These are phyloP conservation scores for Dentipellis sp. DNA, from an alignment of 768 basidiomycete species.

Conservation along the genomic window DNA sequence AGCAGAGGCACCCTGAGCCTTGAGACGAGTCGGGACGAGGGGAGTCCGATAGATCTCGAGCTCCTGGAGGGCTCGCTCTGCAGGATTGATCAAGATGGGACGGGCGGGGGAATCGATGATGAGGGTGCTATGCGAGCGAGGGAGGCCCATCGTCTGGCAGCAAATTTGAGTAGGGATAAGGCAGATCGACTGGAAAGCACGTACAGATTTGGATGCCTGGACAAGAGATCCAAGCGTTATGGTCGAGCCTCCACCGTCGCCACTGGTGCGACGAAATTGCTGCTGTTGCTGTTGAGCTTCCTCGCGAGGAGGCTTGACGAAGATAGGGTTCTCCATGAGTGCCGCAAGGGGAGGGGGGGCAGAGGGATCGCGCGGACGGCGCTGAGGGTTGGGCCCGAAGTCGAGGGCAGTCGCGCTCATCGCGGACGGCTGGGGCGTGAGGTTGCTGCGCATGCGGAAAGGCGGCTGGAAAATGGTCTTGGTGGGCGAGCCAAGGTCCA, in stretches of 20 bases:
- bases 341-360: constrained; percentile 62
- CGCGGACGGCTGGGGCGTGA: constrained; percentile 36
- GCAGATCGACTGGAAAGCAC: not conserved
- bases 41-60: constrained; percentile 76
- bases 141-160: not conserved
- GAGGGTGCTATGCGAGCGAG: not conserved
- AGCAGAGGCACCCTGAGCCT: constrained; percentile 13
- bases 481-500: constrained; percentile 30
- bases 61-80: constrained; percentile 62
- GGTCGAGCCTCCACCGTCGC: not conserved
- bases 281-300: constrained; percentile 4
- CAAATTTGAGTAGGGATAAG: not conserved
- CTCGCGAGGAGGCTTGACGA: constrained; percentile 50
- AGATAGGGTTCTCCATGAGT: constrained; percentile 57
- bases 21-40: constrained; percentile 54
- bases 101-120: constrained; percentile 13
- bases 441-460: constrained; percentile 60
- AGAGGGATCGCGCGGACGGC: constrained; percentile 41
- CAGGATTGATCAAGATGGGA: constrained; percentile 31
- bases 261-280: constrained; percentile 6
- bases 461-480: constrained; percentile 23
- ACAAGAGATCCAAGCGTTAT: constrained; percentile 20
- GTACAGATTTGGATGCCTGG: constrained; percentile 13
- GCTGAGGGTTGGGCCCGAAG: constrained; percentile 34
- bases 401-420: constrained; percentile 27